phyloP scores from a whole-genome alignment of 106 monocot genomes.

The Dioscorea zingiberensis region DNA sequence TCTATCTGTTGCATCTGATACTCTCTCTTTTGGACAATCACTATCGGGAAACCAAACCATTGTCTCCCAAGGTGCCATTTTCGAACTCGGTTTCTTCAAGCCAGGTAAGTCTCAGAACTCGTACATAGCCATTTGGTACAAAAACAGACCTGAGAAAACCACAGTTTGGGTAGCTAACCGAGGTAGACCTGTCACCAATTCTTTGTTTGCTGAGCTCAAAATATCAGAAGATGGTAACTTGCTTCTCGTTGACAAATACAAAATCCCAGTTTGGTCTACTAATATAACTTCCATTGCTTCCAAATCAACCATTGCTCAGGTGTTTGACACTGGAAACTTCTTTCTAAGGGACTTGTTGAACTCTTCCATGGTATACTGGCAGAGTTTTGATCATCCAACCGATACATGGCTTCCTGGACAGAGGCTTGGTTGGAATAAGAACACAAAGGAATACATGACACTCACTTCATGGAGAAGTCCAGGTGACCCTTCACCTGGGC shows the following conservation, averaged over 20 bases:
- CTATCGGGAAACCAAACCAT: slow-evolving; percentile 11
- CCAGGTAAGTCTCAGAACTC: slow-evolving; percentile 15
- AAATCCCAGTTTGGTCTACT: slow-evolving; percentile 25
- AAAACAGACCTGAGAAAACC: slow-evolving; percentile 21
- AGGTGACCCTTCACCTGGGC: slow-evolving; percentile 35
- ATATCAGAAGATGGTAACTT: slow-evolving; percentile 27
- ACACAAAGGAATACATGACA: slow-evolving; percentile 19
- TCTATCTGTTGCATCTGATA: background rate
- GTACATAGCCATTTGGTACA: slow-evolving; percentile 46
- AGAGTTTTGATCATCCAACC: slow-evolving; percentile 47
- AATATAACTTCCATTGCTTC: background rate
- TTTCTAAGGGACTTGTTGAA: slow-evolving; percentile 14
- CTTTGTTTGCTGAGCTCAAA: slow-evolving; percentile 21
- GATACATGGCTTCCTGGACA: slow-evolving; percentile 37
- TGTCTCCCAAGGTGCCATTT: slow-evolving; percentile 14
- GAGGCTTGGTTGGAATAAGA: slow-evolving; percentile 21
- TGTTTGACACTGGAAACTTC: slow-evolving; percentile 38
- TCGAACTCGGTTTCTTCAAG: slow-evolving; percentile 25
- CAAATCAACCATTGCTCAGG: slow-evolving; percentile 13
- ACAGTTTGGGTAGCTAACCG: slow-evolving; percentile 49
- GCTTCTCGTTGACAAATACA: slow-evolving; percentile 21
- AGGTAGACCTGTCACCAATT: slow-evolving; percentile 18
- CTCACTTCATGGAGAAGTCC: slow-evolving; percentile 49
- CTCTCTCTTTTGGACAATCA: slow-evolving; percentile 3
- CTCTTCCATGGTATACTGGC: slow-evolving; percentile 20